Conservation (phyloP, 352 stramenopile genomes). For the Pythium brassicae region DNA sequence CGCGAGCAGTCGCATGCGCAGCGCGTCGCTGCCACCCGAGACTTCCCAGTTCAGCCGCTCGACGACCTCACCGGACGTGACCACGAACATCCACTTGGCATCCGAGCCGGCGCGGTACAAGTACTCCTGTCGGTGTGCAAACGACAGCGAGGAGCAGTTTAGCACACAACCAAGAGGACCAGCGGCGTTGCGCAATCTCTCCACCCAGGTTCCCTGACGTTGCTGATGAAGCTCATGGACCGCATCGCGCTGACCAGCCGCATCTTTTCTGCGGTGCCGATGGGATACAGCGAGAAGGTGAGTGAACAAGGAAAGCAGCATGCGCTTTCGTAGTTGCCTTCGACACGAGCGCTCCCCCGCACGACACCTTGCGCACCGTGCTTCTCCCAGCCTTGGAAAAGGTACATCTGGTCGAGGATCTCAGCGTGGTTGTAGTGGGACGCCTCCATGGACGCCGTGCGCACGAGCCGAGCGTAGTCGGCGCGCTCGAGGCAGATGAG, state of each 20-base stretch:
- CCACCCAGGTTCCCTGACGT: slow-evolving; percentile 24
- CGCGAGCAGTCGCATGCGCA: slow-evolving; percentile 20
- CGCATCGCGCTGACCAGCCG: slow-evolving; percentile 60
- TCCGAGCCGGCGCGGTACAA: slow-evolving; percentile 58
- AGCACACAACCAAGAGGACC: too few species aligned
- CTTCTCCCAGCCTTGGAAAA: slow-evolving; percentile 70
- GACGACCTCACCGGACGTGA: slow-evolving; percentile 62
- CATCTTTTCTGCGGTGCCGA: slow-evolving; percentile 54
- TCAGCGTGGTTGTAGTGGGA: slow-evolving; percentile 77
- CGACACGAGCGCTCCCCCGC: too few species aligned
- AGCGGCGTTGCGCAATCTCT: too few species aligned
- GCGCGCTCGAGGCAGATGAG: slow-evolving; percentile 67
- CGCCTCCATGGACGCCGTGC: slow-evolving; percentile 71
- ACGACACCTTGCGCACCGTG: slow-evolving; percentile 49
- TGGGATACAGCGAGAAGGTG: background rate
- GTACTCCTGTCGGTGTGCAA: slow-evolving; percentile 38
- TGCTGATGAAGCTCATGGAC: slow-evolving; percentile 56
- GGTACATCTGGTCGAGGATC: slow-evolving; percentile 68
- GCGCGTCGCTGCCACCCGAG: slow-evolving; percentile 16
- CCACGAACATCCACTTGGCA: slow-evolving; percentile 72
- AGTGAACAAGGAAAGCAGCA: background rate
- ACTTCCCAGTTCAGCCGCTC: slow-evolving; percentile 54
- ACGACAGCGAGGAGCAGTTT: background rate
- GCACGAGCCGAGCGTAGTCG: slow-evolving; percentile 70
- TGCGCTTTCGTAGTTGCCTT: background rate